Evolutionary conservation across 2,329 filamentous ascomycete species (phyloP), one percentile per base, ranked within the genome.

Genomic region (Scopulariopsis brevicaulis): DNA sequence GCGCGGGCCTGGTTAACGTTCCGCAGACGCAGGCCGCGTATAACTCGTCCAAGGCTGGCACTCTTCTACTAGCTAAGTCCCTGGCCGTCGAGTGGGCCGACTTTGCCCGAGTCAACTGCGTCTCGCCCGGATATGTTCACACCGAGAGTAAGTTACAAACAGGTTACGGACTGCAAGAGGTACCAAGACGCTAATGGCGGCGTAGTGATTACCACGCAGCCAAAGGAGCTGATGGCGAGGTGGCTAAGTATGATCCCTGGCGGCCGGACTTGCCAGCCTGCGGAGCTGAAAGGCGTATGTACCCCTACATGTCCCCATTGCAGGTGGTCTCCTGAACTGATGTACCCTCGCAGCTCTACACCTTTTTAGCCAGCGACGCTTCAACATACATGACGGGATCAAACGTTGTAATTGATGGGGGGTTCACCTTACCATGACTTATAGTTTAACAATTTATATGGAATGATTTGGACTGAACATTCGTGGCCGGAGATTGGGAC

Each of bases 81-180:
- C 50, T 92, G 54, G 86, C 87, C 0, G 81, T 91, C 34, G 88
- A 92, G 70, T 91, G 87, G 87, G 82, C 85, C 7, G 83, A 80
- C 43, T 90, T 88, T 66, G 88, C 87, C 5, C 79, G 88, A 48
- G 83, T 79, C 63, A 92, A 92, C 69, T 83, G 80, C 14, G 74
- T 92, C 40, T 89, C 84, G 2, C 87, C 87, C 0, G 87, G 89
- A 24, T 90, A 90, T 68, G 89, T 91, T 63, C 78, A 80, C 58
- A 91, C 87, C 0, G 87, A 89, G 61, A 85, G 91, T 63, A 18
- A 14, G 37, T 40, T 14, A 14, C 37, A 14, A 4, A 14, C 12
- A 35, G 34, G 15, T 40, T 10, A 40, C 4, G 5, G 37, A 5
- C 4, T 12, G 37, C 4, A 14, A 4, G 15, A 7, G 3, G 11